Evolutionary conservation across 2,329 filamentous ascomycete species (phyloP).

Genomic region (Albifimbria verrucaria): DNA sequence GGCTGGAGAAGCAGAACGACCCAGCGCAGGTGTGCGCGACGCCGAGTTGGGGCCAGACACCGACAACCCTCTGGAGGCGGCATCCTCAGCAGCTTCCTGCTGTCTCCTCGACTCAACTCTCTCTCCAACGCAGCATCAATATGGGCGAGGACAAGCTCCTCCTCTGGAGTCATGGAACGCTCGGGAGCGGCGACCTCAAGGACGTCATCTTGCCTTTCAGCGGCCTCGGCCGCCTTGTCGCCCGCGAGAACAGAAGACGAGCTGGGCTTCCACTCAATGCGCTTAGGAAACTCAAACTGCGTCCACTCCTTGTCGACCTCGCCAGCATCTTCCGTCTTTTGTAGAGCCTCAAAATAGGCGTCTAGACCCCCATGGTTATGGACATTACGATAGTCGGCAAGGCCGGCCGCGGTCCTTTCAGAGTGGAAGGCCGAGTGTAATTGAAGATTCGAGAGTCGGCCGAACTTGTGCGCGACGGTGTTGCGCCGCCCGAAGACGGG

Average conservation of each 20-base stretch:
- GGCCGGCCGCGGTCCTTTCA: constrained; percentile 47
- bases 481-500: constrained; percentile 57
- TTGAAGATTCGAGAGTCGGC: constrained; percentile 53
- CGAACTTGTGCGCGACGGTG: constrained; percentile 47
- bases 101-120: constrained; percentile 59
- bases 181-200: constrained; percentile 32
- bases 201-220: constrained; percentile 28
- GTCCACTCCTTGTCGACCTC: constrained; percentile 79
- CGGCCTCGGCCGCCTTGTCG: constrained; percentile 45
- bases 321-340: constrained; percentile 65
- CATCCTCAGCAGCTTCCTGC: constrained; percentile 42
- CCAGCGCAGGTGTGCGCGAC: constrained; percentile 36
- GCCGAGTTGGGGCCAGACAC: constrained; percentile 38
- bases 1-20: constrained; percentile 39
- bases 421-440: constrained; percentile 77
- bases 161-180: constrained; percentile 40
- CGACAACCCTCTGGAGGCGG: constrained; percentile 31
- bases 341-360: constrained; percentile 88
- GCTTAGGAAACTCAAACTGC: constrained; percentile 84
- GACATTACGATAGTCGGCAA: constrained; percentile 54
- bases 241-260: constrained; percentile 56
- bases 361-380: constrained; percentile 66
- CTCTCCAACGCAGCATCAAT: constrained; percentile 82
- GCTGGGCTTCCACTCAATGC: constrained; percentile 81
- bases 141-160: constrained; percentile 66